phyloP scores from a whole-genome alignment of 2,329 filamentous ascomycete genomes.

The Blastomyces gilchristii region DNA sequence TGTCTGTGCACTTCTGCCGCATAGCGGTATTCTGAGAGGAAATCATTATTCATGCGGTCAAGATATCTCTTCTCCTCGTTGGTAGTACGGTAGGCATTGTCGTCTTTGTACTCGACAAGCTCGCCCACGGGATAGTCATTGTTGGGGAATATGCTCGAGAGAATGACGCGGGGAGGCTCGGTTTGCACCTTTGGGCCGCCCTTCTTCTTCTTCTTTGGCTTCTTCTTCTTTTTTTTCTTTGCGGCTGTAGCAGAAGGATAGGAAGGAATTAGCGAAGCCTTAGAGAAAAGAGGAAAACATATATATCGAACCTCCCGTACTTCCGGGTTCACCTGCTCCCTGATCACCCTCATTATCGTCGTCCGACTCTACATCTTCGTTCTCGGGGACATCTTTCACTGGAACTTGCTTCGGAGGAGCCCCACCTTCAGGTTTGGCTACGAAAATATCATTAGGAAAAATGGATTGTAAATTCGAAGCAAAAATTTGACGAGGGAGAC shows the following conservation, averaged over 20 bases:
- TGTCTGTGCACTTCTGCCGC: slow-evolving; percentile 84
- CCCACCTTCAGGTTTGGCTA: slow-evolving; percentile 33
- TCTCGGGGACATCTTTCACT: slow-evolving; percentile 26
- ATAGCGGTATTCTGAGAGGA: slow-evolving; percentile 69
- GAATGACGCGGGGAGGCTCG: slow-evolving; percentile 62
- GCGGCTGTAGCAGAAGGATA: slow-evolving; percentile 19
- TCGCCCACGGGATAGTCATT: slow-evolving; percentile 66
- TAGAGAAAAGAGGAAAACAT: background rate
- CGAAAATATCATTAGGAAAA: slow-evolving; percentile 9
- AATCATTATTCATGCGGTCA: slow-evolving; percentile 69
- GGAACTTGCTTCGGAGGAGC: slow-evolving; percentile 24
- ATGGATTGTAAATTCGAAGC: background rate
- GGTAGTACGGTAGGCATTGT: slow-evolving; percentile 70
- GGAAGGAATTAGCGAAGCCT: background rate
- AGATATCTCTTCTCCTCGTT: slow-evolving; percentile 75
- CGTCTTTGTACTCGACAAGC: slow-evolving; percentile 65
- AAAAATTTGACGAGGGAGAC: slow-evolving; percentile 11
- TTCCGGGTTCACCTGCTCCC: slow-evolving; percentile 28
- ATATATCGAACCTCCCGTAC: slow-evolving; percentile 26
- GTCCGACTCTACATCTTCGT: slow-evolving; percentile 45
- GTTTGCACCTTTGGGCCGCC: slow-evolving; percentile 57
- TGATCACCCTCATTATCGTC: slow-evolving; percentile 44
- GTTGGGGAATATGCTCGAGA: slow-evolving; percentile 64
- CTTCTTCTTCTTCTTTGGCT: slow-evolving; percentile 60
- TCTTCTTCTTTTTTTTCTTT: slow-evolving; percentile 81